phyloP scores from a whole-genome alignment of 2,329 filamentous ascomycete genomes.

The Pyricularia sp. region DNA sequence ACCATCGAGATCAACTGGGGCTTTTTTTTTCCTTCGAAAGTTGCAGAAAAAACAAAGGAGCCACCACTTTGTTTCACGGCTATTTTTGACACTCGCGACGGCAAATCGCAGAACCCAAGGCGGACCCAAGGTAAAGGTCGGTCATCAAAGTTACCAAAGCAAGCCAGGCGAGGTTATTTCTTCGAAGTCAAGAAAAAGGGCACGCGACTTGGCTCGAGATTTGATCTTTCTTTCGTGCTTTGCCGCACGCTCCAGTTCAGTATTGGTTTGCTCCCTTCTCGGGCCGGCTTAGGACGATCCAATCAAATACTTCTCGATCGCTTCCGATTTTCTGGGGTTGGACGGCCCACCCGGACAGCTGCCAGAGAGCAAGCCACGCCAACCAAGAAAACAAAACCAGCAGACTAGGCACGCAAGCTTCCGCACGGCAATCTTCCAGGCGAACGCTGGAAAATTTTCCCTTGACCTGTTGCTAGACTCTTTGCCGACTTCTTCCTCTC shows the following conservation, averaged over 20 bases:
- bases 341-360: slow-evolving; percentile 1
- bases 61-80: not conserved
- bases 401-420: not conserved
- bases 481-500: not conserved
- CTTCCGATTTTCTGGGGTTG: not conserved
- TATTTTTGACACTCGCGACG: not conserved
- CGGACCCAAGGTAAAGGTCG: too few relatives aligned
- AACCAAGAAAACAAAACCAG: not conserved
- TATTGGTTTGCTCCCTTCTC: not conserved
- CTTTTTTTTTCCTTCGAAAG: not conserved
- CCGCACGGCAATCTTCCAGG: not conserved
- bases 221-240: not conserved
- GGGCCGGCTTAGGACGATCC: not conserved
- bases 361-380: not conserved
- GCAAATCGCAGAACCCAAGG: not conserved
- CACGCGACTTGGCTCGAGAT: not conserved
- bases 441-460: not conserved
- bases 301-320: not conserved
- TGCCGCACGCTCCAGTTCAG: not conserved
- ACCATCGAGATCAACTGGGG: not conserved
- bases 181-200: not conserved
- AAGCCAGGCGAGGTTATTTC: not conserved
- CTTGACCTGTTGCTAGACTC: not conserved
- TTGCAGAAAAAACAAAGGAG: not conserved
- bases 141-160: not conserved